Percentiles rank a stretch among this genome's conserved stretches.
Evolutionary conservation across 2,329 filamentous ascomycete species (phyloP).

Genomic region (Fusarium oxysporum): DNA sequence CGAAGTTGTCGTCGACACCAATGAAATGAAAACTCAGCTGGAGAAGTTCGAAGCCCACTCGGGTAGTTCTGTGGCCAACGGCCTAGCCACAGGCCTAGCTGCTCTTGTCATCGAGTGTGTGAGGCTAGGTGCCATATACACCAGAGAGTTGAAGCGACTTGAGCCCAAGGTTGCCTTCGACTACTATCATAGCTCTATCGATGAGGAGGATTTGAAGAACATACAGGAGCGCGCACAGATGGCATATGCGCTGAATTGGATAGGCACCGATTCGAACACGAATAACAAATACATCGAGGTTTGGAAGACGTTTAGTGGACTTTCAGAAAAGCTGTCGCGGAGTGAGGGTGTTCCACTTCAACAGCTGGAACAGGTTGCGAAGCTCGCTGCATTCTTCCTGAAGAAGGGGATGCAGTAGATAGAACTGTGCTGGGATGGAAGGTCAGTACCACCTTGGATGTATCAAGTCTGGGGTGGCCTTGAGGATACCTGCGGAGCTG

Average conservation of each 20-base stretch:
- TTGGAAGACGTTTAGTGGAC: not conserved
- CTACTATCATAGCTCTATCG: not conserved
- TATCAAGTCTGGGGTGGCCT: no score
- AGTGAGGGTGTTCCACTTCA: not conserved
- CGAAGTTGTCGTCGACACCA: not conserved
- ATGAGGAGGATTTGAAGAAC: not conserved
- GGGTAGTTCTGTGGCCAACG: constrained; percentile 15
- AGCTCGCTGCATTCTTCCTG: not conserved
- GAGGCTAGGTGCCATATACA: not conserved
- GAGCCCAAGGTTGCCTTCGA: not conserved
- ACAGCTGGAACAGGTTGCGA: not conserved
- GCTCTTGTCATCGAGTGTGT: constrained; percentile 9
- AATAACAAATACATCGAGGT: not conserved
- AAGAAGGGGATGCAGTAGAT: not conserved
- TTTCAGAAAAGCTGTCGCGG: not conserved
- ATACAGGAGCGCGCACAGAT: not conserved
- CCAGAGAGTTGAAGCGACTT: not conserved
- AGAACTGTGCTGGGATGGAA: no score
- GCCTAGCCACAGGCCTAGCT: not conserved
- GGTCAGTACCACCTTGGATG: no score
- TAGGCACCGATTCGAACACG: not conserved
- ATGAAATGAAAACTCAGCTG: not conserved
- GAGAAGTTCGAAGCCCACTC: not conserved
- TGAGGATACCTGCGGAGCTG: no score
- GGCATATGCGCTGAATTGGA: not conserved